Evolutionary conservation across 371 early-diverging fungal genomes (phyloP), one percentile per base, ranked within the genome.

Genomic region (Choanephora cucurbitarum): DNA sequence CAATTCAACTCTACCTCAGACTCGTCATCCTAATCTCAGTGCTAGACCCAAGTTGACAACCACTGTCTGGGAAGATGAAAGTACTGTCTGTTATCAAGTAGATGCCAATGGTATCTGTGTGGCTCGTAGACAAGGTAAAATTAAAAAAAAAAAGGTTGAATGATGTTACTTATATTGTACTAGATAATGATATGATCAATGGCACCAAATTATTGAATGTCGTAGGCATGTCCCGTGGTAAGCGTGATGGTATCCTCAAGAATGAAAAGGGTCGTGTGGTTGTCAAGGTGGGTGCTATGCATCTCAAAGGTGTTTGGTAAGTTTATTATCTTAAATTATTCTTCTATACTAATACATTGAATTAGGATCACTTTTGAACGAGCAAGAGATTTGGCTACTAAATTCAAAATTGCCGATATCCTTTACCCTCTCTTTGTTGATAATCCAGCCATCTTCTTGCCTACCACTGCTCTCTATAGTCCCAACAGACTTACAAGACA

Each of bases 141-240:
- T n/a, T n/a, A 32, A 45, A 34, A 45, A 0, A 57, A 50, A 24
- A 10, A 49, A 42, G 32, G 2, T 28, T 0, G 22, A 21, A 19
- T 5, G 4, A 23, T 17, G 3, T 49, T 32, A 31, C 23, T 15
- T 33, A 13, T 8, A 23, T 49, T 10, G 37, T n/a, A 34, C 33
- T 49, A 75, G 91, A 92, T 60, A 89, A 90, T 65, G 82, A 90
- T 58, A 89, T 90, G 88, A 84, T 91, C 55, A 91, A 92, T 65
- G 91, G 92, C 5, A 92, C 93, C 33, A 92, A 92, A 62, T 70
- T 92, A 51, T 79, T 92, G 19, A 92, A 92, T 71, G 90, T 92
- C 17, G 86, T 86, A 14, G 89, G 90, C 44, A 91, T 92, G 92
- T 87, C 93, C 45, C 87, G 93, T 32, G 93, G 93, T 46, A 91